A percentile compares a stretch with the other conserved stretches of the same genome.
Evolutionary conservation across 148 eudicot genomes (phyloP).

Genomic region (Polygonum maritimum): DNA sequence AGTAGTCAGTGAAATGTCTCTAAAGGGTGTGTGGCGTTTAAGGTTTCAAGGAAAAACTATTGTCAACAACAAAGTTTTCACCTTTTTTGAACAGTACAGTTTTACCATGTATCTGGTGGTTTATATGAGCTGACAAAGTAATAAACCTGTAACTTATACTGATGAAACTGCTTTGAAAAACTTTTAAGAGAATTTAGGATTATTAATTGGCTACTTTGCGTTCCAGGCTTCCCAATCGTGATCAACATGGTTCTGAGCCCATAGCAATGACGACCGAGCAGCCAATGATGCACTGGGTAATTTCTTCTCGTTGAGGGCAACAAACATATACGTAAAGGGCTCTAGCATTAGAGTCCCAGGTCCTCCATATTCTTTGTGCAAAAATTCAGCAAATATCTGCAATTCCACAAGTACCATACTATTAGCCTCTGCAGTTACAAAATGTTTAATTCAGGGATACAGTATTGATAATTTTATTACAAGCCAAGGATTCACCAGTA

Average conservation of each 20-base stretch:
- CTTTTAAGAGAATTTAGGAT: not conserved
- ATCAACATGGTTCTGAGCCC: conserved; percentile 46
- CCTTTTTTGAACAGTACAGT: conserved; percentile 26
- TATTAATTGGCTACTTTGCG: conserved; percentile 12
- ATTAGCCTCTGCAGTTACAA: not conserved
- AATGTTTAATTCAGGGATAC: not conserved
- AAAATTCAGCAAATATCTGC: conserved; percentile 51
- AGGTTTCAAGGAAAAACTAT: not conserved
- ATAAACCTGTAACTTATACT: not conserved
- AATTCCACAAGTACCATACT: conserved; percentile 5
- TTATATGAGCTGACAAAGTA: not conserved
- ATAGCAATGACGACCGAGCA: conserved; percentile 39
- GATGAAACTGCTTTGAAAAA: not conserved
- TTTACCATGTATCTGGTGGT: not conserved
- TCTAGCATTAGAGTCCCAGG: conserved; percentile 66
- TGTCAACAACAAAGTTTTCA: conserved; percentile 13
- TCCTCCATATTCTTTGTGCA: conserved; percentile 59
- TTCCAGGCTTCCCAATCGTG: conserved; percentile 41
- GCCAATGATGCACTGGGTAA: conserved; percentile 47
- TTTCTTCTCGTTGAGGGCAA: conserved; percentile 46
- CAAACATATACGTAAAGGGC: conserved; percentile 60
- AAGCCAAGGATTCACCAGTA: not conserved
- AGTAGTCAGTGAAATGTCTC: conserved; percentile 4
- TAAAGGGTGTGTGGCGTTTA: conserved; percentile 11
- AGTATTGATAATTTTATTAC: not conserved